These are phyloP conservation scores for Strobilomyces confusus DNA, from an alignment of 768 basidiomycete genomes.

Conservation along the genomic window DNA sequence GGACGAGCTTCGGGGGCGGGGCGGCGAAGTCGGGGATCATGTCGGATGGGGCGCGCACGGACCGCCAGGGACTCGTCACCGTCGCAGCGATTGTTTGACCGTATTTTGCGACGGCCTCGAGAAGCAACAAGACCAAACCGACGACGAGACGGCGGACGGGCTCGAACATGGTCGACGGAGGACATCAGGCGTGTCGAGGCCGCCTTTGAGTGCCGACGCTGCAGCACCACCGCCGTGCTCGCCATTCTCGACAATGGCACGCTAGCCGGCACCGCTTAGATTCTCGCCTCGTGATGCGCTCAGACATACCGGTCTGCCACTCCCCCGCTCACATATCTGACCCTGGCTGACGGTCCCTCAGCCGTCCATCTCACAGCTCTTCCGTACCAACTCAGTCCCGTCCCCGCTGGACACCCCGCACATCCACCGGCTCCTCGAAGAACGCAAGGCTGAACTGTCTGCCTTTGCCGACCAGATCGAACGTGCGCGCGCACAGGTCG, in stretches of 20 bases:
- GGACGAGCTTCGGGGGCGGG: constrained; percentile 57
- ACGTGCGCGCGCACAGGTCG: constrained; percentile 20
- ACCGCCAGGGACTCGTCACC: constrained; percentile 19
- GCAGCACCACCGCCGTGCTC: constrained; percentile 13
- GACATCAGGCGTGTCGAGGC: too few relatives aligned
- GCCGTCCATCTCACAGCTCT: constrained; percentile 28
- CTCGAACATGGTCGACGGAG: background rate
- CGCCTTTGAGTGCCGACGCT: background rate
- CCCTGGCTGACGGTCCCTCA: background rate
- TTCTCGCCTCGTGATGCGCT: constrained; percentile 7
- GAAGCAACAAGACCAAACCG: constrained; percentile 33
- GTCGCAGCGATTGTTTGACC: constrained; percentile 25
- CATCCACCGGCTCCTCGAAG: constrained; percentile 14
- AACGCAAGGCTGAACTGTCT: constrained; percentile 14
- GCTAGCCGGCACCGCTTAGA: background rate
- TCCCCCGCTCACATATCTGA: background rate
- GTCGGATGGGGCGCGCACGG: constrained; percentile 23
- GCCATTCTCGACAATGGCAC: constrained; percentile 18
- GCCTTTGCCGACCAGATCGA: constrained; percentile 18
- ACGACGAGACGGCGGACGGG: constrained; percentile 4
- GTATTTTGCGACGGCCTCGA: constrained; percentile 32
- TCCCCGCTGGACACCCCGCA: constrained; percentile 20
- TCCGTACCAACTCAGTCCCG: constrained; percentile 26
- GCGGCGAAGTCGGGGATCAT: constrained; percentile 37
- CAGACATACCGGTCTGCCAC: constrained; percentile 23